These are phyloP conservation scores for Leishmania braziliensis DNA, from an alignment of 208 protist genomes.

Conservation along the genomic window DNA sequence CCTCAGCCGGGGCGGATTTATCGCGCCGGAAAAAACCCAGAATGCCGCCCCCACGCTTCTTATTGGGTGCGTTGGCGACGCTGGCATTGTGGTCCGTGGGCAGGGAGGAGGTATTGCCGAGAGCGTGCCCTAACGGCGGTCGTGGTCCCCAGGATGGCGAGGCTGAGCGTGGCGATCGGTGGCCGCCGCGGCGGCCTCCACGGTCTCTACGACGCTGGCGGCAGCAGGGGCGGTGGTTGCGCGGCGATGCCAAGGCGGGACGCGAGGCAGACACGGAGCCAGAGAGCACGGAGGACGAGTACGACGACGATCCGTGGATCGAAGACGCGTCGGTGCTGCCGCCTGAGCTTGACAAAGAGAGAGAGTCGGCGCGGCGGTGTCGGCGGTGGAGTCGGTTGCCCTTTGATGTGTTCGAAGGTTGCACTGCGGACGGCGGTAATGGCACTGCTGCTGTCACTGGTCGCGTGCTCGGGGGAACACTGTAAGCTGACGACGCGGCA, in stretches of 20 bases:
- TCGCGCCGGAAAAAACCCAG: conserved; percentile 24
- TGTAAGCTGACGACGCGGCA: background rate
- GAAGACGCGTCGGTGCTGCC: background rate
- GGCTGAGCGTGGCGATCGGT: background rate
- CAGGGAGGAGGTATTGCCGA: background rate
- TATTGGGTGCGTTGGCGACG: conserved; percentile 1
- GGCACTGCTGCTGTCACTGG: background rate
- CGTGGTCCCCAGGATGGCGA: background rate
- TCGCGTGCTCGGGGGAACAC: conserved; percentile 1
- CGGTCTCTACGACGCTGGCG: conserved; percentile 5
- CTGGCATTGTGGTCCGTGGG: background rate
- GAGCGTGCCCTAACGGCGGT: background rate
- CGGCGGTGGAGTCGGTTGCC: conserved; percentile 18
- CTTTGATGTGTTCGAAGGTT: conserved; percentile 4
- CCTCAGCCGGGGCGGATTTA: conserved; percentile 5
- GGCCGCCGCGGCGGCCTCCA: conserved; percentile 7
- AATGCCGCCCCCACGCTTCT: conserved; percentile 18
- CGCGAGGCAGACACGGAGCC: background rate
- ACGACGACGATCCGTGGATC: background rate
- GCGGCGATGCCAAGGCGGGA: conserved; percentile 10
- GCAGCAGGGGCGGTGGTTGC: background rate
- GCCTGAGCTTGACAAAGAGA: background rate
- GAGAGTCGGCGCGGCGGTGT: conserved; percentile 2
- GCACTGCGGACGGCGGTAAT: background rate
- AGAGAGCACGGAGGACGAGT: conserved; percentile 7